Evolutionary conservation across 805 yeast genomes (phyloP), one percentile per base, ranked within the genome.

Genomic region (Debaryomyces castellii): DNA sequence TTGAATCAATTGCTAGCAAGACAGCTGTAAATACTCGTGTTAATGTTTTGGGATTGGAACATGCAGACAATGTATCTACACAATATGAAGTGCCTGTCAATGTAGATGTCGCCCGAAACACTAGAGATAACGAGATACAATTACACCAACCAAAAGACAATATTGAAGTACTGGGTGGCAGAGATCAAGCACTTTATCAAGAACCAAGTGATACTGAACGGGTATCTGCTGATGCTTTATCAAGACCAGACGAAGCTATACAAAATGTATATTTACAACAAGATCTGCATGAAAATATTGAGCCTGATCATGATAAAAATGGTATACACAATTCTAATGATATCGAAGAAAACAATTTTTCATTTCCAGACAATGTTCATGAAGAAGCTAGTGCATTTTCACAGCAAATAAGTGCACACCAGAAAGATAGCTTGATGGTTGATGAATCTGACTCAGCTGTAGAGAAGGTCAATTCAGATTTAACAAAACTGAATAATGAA

Each of bases 1-100:
- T 51, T n/a, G 33, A 50, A 5, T 44, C 49, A 5, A 38, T 44
- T 30, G 54, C 54, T 8, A 27, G 32, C 17, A 14, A 42, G 10
- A 41, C 51, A 3, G 54, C 48, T 11, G 18, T 10, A 3, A 33
- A 41, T 28, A 51, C 51, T 20, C 49, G 42, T 21, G 46, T 43
- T 16, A 25, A 22, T 27, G 43, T 49, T 12, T 43, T 49, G 43
- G 24, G 45, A 40, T 24, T 27, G 22, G 32, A 34, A n/a, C 30
- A 12, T 18, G 25, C 25, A n/a, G n/a, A n/a, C n/a, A n/a, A n/a
- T n/a, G n/a, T n/a, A n/a, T n/a, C n/a, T n/a, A n/a, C n/a, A n/a
- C n/a, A n/a, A n/a, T n/a, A n/a, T n/a, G n/a, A n/a, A n/a, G n/a
- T n/a, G n/a, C n/a, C n/a, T n/a, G n/a, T n/a, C n/a, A n/a, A n/a